phyloP scores from a whole-genome alignment of 768 basidiomycete species.

The Leccinum disarticulatum region DNA sequence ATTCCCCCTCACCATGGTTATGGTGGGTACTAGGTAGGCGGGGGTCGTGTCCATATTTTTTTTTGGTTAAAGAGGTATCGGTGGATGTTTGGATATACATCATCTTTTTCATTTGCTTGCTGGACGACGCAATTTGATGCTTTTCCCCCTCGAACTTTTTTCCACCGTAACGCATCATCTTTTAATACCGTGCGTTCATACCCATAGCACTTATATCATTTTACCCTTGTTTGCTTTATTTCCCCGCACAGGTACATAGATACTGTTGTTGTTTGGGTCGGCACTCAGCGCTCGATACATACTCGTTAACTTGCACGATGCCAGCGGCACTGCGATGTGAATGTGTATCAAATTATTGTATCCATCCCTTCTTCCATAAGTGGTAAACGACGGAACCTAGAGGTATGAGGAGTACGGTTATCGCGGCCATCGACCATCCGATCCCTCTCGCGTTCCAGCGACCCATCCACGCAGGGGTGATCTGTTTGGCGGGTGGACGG shows the following conservation, averaged over 20 bases:
- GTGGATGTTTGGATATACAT: conserved; percentile 8
- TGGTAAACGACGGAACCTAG: conserved; percentile 21
- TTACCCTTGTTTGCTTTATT: conserved; percentile 3
- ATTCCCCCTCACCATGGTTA: conserved; percentile 60
- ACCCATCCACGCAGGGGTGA: neutral
- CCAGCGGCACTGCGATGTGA: conserved; percentile 2
- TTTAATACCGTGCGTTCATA: conserved; percentile 21
- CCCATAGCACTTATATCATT: conserved; percentile 11
- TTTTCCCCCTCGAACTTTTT: conserved; percentile 5
- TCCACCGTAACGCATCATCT: conserved; percentile 2
- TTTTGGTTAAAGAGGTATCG: neutral
- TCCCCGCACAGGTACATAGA: neutral
- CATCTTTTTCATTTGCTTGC: conserved; percentile 26
- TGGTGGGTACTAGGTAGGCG: conserved; percentile 19
- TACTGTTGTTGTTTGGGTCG: conserved; percentile 12
- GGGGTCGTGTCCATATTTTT: neutral
- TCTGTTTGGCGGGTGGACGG: neutral
- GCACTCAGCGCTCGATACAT: neutral
- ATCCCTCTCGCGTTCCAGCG: conserved; percentile 4
- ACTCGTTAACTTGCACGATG: neutral
- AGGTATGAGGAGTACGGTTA: conserved; percentile 20
- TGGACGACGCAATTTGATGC: conserved; percentile 28
- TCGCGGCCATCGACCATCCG: conserved; percentile 13
- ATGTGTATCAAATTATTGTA: conserved; percentile 22
- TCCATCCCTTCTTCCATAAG: conserved; percentile 23